Evolutionary conservation across 2,329 filamentous ascomycete species (phyloP).

Genomic region (Bertia moriformis): DNA sequence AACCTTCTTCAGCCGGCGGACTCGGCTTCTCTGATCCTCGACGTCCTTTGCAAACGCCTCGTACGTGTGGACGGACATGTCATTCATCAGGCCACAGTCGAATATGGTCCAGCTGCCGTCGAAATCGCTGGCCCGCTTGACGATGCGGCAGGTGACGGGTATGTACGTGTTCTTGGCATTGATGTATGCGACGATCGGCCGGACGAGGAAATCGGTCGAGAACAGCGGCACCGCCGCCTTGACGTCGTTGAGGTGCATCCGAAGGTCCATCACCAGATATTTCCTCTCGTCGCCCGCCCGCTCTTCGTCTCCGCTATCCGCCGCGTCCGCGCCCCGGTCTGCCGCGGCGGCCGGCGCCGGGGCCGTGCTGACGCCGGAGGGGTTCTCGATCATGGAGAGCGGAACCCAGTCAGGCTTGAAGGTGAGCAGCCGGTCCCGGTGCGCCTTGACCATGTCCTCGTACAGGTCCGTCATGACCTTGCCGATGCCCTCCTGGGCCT

Average conservation of each 20-base stretch:
- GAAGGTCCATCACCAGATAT: constrained; percentile 83
- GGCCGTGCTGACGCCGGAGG: too few relatives aligned
- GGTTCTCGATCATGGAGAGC: background rate
- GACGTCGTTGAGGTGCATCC: constrained; percentile 86
- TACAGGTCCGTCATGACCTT: constrained; percentile 95
- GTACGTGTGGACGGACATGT: constrained; percentile 84
- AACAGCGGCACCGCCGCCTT: constrained; percentile 87
- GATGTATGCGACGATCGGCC: constrained; percentile 95
- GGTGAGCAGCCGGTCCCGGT: background rate
- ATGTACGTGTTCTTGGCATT: constrained; percentile 93
- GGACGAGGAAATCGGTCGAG: constrained; percentile 74
- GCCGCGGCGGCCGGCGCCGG: background rate
- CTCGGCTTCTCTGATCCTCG: constrained; percentile 72
- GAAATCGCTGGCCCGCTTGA: constrained; percentile 79
- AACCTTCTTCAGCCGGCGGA: constrained; percentile 82
- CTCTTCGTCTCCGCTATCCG: background rate
- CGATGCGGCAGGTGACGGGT: constrained; percentile 82
- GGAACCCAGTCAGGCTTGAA: background rate
- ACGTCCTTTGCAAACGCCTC: constrained; percentile 86
- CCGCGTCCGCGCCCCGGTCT: background rate
- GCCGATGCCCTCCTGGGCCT: constrained; percentile 72
- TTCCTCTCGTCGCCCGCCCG: constrained; percentile 43
- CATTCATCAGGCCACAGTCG: constrained; percentile 86
- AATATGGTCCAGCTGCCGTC: constrained; percentile 91
- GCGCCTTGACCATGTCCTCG: constrained; percentile 78